phyloP scores from a whole-genome alignment of 371 early-diverging fungal species.

The Zychaea mexicana region DNA sequence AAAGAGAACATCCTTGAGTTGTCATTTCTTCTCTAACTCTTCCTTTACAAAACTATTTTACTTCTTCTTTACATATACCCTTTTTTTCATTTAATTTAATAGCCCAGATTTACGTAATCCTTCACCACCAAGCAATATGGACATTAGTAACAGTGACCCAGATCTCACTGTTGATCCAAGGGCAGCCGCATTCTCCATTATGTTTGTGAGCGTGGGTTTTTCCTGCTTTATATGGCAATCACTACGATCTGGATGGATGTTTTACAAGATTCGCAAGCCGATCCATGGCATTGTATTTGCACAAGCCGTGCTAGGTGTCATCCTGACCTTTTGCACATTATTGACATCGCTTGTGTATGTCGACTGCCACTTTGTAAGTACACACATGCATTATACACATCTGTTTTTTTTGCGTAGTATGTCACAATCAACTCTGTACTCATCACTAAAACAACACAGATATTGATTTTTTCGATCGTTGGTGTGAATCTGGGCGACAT shows the following conservation, averaged over 20 bases:
- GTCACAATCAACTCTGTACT: no score
- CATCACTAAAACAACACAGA: slow-evolving; percentile 18
- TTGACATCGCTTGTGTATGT: slow-evolving; percentile 27
- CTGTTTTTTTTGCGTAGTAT: neutral
- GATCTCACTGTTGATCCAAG: neutral
- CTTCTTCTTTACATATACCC: no score
- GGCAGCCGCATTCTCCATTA: slow-evolving; percentile 34
- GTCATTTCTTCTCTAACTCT: no score
- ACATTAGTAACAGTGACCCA: neutral
- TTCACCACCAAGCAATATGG: no score
- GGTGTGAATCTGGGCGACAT: slow-evolving; percentile 46
- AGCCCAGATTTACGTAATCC: no score
- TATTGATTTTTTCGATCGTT: slow-evolving; percentile 41
- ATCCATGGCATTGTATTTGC: slow-evolving; percentile 34
- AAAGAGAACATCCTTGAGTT: no score
- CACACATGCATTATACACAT: neutral
- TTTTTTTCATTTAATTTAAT: no score
- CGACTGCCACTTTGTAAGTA: slow-evolving; percentile 45
- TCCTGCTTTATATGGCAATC: slow-evolving; percentile 49
- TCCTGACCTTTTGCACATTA: slow-evolving; percentile 40
- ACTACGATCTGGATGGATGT: slow-evolving; percentile 31
- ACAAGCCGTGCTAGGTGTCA: slow-evolving; percentile 37
- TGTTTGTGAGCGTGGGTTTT: slow-evolving; percentile 45
- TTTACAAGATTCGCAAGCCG: slow-evolving; percentile 35
- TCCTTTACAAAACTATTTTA: no score